Evolutionary conservation across 768 basidiomycete genomes (phyloP).

Genomic region (Suillus discolor): DNA sequence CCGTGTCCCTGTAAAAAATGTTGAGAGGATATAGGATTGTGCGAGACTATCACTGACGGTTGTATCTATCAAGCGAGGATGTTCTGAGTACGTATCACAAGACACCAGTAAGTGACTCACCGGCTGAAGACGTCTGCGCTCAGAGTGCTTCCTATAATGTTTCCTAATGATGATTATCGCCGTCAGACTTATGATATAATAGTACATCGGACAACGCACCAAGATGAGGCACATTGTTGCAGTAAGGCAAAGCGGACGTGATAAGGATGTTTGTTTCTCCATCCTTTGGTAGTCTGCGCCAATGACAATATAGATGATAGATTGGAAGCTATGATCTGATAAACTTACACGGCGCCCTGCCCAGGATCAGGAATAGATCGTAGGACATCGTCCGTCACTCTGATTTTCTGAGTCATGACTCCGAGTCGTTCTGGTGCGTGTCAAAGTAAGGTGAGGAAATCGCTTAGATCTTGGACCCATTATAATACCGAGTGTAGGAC

Average conservation of each 20-base stretch:
- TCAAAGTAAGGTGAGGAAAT: too few species aligned
- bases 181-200: background rate
- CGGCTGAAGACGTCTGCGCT: constrained; percentile 97
- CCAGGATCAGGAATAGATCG: constrained; percentile 44
- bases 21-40: constrained; percentile 24
- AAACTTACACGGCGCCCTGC: constrained; percentile 46
- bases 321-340: background rate
- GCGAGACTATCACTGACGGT: constrained; percentile 43
- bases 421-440: background rate
- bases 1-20: constrained; percentile 49
- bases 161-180: constrained; percentile 45
- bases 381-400: constrained; percentile 50
- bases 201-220: constrained; percentile 48
- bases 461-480: too few species aligned
- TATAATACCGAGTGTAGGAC: too few species aligned
- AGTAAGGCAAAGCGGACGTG: constrained; percentile 94
- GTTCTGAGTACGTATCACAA: constrained; percentile 4
- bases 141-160: constrained; percentile 93
- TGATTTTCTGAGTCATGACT: constrained; percentile 55
- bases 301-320: background rate
- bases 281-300: constrained; percentile 67
- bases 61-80: constrained; percentile 47
- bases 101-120: constrained; percentile 44
- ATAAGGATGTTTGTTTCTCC: constrained; percentile 87
- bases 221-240: constrained; percentile 96